Percentiles rank a stretch among this genome's conserved stretches.
These are phyloP conservation scores for Bathelium albidoporum DNA, from an alignment of 495 filamentous ascomycete species.

Conservation along the genomic window DNA sequence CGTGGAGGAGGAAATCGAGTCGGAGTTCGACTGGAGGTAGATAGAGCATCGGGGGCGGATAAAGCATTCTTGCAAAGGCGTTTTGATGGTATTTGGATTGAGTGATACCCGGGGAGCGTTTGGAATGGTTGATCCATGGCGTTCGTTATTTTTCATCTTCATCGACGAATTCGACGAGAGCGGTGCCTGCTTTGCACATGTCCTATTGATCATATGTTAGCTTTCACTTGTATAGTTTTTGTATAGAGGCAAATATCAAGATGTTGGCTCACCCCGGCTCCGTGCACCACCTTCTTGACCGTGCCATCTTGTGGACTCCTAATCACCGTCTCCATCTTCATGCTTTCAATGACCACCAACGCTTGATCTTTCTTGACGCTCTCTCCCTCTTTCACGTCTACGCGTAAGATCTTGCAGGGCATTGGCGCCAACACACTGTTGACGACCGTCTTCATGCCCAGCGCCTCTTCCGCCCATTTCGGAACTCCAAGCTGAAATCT, in stretches of 20 bases:
- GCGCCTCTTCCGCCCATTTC: slow-evolving; percentile 73
- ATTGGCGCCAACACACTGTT: slow-evolving; percentile 86
- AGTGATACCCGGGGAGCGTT: background rate
- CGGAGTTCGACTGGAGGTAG: background rate
- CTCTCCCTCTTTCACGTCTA: slow-evolving; percentile 73
- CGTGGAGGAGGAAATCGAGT: background rate
- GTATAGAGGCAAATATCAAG: background rate
- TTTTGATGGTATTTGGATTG: too few relatives aligned
- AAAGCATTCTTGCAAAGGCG: background rate
- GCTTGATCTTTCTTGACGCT: slow-evolving; percentile 74
- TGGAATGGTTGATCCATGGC: background rate
- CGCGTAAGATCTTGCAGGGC: slow-evolving; percentile 86
- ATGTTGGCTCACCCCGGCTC: slow-evolving; percentile 62
- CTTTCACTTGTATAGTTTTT: background rate
- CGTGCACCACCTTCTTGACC: slow-evolving; percentile 72
- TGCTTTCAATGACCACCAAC: slow-evolving; percentile 93
- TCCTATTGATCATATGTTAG: slow-evolving; percentile 13
- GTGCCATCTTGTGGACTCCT: slow-evolving; percentile 75
- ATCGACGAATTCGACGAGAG: slow-evolving; percentile 26
- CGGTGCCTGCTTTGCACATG: slow-evolving; percentile 23
- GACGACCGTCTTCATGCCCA: slow-evolving; percentile 67
- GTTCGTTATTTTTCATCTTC: slow-evolving; percentile 9
- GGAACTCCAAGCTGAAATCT: slow-evolving; percentile 58
- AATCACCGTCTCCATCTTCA: slow-evolving; percentile 99
- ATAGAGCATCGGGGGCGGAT: background rate